Conservation (phyloP, 202 grass and related monocot genomes). For the Dendrocalamus latiflorus region DNA sequence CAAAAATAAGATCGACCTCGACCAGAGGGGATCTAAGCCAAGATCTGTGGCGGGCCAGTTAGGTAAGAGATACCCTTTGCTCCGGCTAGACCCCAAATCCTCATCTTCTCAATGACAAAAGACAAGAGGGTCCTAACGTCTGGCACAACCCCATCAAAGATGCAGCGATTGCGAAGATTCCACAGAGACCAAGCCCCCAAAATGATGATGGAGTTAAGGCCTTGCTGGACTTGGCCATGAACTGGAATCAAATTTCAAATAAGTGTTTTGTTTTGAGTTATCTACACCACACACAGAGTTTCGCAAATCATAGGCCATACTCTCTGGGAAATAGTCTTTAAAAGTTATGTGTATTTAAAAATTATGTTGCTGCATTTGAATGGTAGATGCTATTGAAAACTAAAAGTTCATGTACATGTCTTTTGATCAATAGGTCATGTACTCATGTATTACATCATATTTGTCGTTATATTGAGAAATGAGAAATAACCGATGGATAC, state of each 20-base stretch:
- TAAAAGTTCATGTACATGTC: neutral
- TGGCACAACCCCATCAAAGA: no score
- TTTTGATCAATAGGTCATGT: neutral
- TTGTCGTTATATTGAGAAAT: constrained; percentile 3
- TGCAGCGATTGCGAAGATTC: no score
- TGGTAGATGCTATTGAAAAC: neutral
- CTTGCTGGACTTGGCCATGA: no score
- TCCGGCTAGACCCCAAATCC: no score
- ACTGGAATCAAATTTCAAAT: neutral
- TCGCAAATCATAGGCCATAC: neutral
- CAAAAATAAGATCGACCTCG: no score
- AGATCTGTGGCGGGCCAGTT: no score
- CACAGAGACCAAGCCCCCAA: no score
- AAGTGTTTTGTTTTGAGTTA: neutral
- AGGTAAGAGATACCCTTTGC: no score
- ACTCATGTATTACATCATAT: neutral
- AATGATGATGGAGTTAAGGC: no score
- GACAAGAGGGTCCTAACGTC: no score
- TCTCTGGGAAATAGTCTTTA: neutral
- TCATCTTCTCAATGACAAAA: no score
- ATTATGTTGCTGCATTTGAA: neutral
- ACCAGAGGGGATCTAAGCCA: no score
- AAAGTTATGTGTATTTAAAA: neutral
- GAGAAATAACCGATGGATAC: neutral
- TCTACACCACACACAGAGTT: neutral